Base-by-base conservation (phyloP, 768 basidiomycete genomes). In the Tremella yokohamensis region DNA sequence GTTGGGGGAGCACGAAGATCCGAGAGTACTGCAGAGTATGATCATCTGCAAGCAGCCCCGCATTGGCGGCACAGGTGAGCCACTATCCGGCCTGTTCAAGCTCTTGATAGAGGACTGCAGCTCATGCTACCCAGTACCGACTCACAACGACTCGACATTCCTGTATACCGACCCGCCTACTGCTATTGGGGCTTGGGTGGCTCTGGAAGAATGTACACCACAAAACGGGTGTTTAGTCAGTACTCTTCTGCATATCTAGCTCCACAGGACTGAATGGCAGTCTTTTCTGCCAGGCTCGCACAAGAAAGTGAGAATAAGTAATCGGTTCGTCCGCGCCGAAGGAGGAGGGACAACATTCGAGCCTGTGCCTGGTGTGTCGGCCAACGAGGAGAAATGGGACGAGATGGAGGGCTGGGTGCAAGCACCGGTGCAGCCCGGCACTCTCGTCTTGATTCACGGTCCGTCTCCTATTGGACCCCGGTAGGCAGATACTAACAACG, bases 161-260 rank as follows among this genome's bases (percentile, higher is more conserved):
- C 73, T 98, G 85, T 97, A 94, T 77, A 96, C 93, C 8, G 81
- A 88, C 40, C 96, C 96, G 11, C 89, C 89, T 0, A 85, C 85
- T 8, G 96, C 96, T 0, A 82, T 98, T 19, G 96, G 96, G 1
- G 90, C 93, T 73, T 99, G 96, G 96, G 88, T 98, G 57, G 89
- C 94, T 0, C 79, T 99, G 38, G 94, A 98, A 74, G 81, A 83
- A 58, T 96, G 92, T 75, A 92, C 91, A 4, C 58, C 69, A 19
- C 34, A 58, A 9, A 78, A 78, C 51, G 77, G 77, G 11, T 76
- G 75, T 60, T 53, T 78, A 15, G 73, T 74, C 34, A 47, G 68
- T 65, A n/a, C 1, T 49, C 26, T 24, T 3, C 20, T 15, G 11
- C 2, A 53, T 25, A 8, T 19, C 47, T 52, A 38, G 20, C 8